Base-by-base conservation (phyloP, 1,284 basidiomycete species). In the Trametes versicolor region DNA sequence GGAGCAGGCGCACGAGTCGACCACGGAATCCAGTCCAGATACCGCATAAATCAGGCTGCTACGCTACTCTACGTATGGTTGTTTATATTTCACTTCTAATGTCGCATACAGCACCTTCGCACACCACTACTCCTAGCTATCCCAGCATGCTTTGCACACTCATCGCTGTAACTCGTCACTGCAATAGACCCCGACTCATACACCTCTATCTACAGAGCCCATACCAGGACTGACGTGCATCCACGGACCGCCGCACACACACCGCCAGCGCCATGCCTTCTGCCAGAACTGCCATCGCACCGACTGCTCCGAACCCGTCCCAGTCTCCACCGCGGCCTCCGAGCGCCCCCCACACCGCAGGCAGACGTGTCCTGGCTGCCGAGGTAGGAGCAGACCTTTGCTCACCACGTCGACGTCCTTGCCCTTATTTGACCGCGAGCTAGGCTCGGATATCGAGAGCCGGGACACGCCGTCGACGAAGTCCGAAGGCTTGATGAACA, bases 191-290 rank as follows among this genome's bases (percentile, higher is more conserved):
- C 23, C 54, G 48, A 32, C 62, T 37, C 49, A 55, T 19, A 17
- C 37, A 21, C 15, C n/a, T 32, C 29, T 53, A 3, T 51, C 54
- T 21, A 57, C 49, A 19, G 54, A 23, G 54, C 54, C 29, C 54
- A 52, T 34, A 25, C 23, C 45, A 21, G 49, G 4, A 29, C 29
- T 32, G 29, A 27, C 21, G 41, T 53, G 47, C 29, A 56, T 43
- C 90, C 91, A 93, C 15, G 75, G 68, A 5, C 91, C 91, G n/a
- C 89, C 90, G 76, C 91, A 93, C 23, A 93, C 80, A 76, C 91
- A 93, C 36, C 81, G 80, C 39, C 72, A 74, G 43, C 74, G 75
- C 88, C 87, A 92, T 66, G 78, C 80, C 66, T 77, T 85, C 74
- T 89, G 86, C 89, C 90, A 93, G 25, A 81, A 77, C 54, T 76